Evolutionary conservation across 169 alveolate genomes (phyloP), one percentile per base, ranked within the genome.

Genomic region (Cyclospora cayetanensis): DNA sequence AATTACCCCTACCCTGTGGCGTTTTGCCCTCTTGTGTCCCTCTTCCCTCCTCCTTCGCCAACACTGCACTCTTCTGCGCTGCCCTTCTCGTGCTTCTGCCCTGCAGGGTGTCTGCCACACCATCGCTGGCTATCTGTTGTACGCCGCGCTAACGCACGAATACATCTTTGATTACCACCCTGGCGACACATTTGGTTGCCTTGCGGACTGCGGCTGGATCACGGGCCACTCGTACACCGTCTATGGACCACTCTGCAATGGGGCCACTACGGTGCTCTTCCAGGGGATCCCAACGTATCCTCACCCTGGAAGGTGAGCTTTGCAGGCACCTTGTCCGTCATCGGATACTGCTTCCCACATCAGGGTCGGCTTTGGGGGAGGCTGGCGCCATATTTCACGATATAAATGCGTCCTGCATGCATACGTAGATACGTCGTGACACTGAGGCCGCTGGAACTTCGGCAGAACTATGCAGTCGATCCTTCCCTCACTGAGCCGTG

Each of bases 171-270:
- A 98, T 93, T 94, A 95, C 80, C 96, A 95, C 55, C 93, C 92
- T 11, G 97, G 97, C 25, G 99, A 98, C 93, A 93, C 97, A 46
- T 97, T 96, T 93, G 99, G 98, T 34, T 97, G 99, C 90, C 97
- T 98, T 53, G 99, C 99, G 9, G 99, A 99, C 94, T 95, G 98
- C 50, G 99, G 99, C 15, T 99, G 99, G 99, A 98, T 99, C 88
- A 98, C 99, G 18, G 99, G 99, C 2, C 99, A 99, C 93, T 95
- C 98, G 29, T 98, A 98, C 95, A 96, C 98, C 68, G 95, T 97
- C 39, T 99, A 99, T 95, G 99, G 99, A 22, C 99, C 99, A 0
- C 95, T 98, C 85, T 93, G 97, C 43, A 97, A 97, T 87, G 99
- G 99, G 5, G 97, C 98, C 27, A 97, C 99, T 46, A 97, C 99